Base-by-base conservation (phyloP, 1,284 basidiomycete species). In the Sporisorium reilianum region DNA sequence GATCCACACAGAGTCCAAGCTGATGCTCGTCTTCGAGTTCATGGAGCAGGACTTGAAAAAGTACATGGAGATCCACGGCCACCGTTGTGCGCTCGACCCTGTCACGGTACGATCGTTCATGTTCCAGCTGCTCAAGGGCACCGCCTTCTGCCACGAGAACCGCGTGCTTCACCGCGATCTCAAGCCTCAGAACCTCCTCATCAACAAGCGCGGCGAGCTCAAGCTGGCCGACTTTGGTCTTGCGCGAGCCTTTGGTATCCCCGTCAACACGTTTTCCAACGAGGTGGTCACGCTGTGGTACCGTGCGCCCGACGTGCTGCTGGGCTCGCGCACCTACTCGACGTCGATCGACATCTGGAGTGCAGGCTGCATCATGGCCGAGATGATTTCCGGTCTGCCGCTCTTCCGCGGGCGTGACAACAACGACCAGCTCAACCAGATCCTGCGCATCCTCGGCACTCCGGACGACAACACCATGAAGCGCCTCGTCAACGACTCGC, bases 271-370 rank as follows among this genome's bases (percentile, higher is more conserved):
- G 16, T 84, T 84, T 59, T 78, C 74, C 32, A 84, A 84, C 68
- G 83, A 84, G 55, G 83, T 84, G 40, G 97, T 99, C 30, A 99
- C 97, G 6, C 88, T 99, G 14, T 99, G 97, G 97, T 99, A 99
- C 86, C 93, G 97, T 60, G 96, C 97, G 0, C 97, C 97, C 1
- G 97, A 99, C 84, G 97, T 99, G 45, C 89, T 99, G 18, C 90
- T 99, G 69, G 97, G 97, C 55, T 97, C 94, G 41, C 90, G 97
- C 58, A 98, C 96, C 56, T 99, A 99, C 86, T 95, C 92, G 85
- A 99, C 97, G 3, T 96, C 93, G 22, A 98, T 99, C 84, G 97
- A 99, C 86, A 94, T 99, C 70, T 99, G 97, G 97, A 96, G 93
- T 7, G 97, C 95, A 62, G 97, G 97, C 8, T 99, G 97, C 84